Conservation (phyloP, 257 asterid genomes). For the Perilla frutescens region DNA sequence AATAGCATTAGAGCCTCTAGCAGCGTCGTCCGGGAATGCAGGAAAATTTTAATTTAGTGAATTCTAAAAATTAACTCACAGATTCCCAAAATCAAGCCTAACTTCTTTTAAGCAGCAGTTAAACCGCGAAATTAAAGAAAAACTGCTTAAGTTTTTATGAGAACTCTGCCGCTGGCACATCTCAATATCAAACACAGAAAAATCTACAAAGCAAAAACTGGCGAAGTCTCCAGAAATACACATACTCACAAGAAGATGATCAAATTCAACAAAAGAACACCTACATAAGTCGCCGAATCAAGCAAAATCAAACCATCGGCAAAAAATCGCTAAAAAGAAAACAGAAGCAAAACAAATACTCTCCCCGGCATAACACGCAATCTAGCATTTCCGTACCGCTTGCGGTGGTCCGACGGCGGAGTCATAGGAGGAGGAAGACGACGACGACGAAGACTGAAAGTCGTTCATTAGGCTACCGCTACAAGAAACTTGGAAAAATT, state of each 20-base stretch:
- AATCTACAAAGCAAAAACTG: background rate
- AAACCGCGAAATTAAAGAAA: conserved; percentile 20
- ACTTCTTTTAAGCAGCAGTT: background rate
- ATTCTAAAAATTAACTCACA: conserved; percentile 11
- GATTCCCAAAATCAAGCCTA: conserved; percentile 18
- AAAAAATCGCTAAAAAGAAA: conserved; percentile 21
- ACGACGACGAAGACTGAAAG: conserved; percentile 48
- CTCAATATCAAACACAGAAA: conserved; percentile 17
- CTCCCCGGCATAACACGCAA: background rate
- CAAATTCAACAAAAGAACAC: conserved; percentile 19
- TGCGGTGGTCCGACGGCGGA: conserved; percentile 64
- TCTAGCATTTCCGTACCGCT: conserved; percentile 39
- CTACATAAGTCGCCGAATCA: conserved; percentile 10
- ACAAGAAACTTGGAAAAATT: conserved; percentile 28
- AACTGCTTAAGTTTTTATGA: background rate
- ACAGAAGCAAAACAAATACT: background rate
- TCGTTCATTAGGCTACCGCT: conserved; percentile 52
- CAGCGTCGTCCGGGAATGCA: conserved; percentile 3
- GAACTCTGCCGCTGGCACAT: background rate
- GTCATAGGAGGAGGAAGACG: conserved; percentile 60
- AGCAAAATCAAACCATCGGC: conserved; percentile 19
- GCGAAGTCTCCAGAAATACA: conserved; percentile 11
- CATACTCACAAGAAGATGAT: background rate
- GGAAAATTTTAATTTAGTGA: conserved; percentile 2
- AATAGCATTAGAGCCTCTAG: background rate